Conservation (phyloP, 1,284 basidiomycete genomes). For the Trichosporon sp. region DNA sequence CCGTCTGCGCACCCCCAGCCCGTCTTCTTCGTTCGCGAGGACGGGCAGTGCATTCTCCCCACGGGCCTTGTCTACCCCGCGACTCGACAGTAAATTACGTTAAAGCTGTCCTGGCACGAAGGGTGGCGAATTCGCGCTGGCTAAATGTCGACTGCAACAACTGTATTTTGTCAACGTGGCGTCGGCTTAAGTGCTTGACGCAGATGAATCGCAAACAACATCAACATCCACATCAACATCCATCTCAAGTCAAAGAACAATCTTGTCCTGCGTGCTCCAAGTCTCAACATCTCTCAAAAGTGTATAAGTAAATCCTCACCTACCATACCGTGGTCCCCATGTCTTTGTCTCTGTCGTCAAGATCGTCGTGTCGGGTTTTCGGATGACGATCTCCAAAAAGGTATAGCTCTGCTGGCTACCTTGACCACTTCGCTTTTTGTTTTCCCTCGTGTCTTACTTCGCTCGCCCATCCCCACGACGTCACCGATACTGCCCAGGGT, state of each 20-base stretch:
- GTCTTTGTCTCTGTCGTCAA: background rate
- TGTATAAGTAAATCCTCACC: background rate
- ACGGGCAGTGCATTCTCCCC: conserved; percentile 80
- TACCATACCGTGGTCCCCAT: background rate
- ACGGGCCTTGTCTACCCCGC: conserved; percentile 72
- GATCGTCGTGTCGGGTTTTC: background rate
- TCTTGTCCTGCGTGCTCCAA: background rate
- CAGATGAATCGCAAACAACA: background rate
- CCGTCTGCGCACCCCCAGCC: conserved; percentile 54
- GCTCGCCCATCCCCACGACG: background rate
- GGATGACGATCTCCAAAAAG: background rate
- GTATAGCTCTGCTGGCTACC: background rate
- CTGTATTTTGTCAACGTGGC: background rate
- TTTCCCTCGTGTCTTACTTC: background rate
- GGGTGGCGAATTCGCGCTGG: too few species aligned
- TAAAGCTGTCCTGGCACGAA: too few species aligned
- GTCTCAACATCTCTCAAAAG: background rate
- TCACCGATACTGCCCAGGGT: background rate
- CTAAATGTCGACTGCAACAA: too few species aligned
- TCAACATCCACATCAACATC: background rate
- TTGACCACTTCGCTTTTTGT: background rate
- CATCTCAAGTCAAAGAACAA: background rate
- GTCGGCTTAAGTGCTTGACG: too few species aligned
- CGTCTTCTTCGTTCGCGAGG: conserved; percentile 75
- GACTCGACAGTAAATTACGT: too few species aligned